Percentiles rank a stretch among this genome's conserved stretches.
phyloP scores from a whole-genome alignment of 2,329 filamentous ascomycete genomes.

The Paradendryphiella salina region DNA sequence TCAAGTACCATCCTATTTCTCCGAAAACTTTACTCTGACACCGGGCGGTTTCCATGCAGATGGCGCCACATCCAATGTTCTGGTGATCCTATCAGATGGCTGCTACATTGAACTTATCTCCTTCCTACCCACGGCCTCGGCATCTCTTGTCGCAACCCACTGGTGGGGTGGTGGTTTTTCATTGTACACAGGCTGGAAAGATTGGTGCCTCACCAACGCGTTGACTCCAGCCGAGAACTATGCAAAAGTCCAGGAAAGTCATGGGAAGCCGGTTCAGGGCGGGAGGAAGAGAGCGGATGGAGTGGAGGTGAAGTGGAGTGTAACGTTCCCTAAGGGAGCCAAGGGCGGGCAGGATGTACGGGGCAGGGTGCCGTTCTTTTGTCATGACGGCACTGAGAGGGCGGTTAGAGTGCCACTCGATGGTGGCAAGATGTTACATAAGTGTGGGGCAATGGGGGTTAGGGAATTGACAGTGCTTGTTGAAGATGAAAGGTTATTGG shows the following conservation, averaged over 20 bases:
- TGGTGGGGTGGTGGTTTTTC: constrained; percentile 65
- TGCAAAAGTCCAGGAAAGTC: constrained; percentile 42
- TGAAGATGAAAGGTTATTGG: constrained; percentile 17
- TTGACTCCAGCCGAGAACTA: constrained; percentile 19
- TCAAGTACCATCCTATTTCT: constrained; percentile 53
- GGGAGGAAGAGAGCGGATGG: constrained; percentile 62
- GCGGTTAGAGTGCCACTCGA: constrained; percentile 58
- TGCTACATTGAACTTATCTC: constrained; percentile 69
- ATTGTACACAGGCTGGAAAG: constrained; percentile 62
- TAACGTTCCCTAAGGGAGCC: constrained; percentile 55
- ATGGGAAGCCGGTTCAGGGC: constrained; percentile 56
- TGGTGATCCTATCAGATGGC: constrained; percentile 66
- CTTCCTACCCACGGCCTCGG: constrained; percentile 46
- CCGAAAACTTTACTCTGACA: constrained; percentile 60
- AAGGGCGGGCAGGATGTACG: constrained; percentile 42
- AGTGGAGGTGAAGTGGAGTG: constrained; percentile 61
- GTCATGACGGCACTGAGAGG: constrained; percentile 62
- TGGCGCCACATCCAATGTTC: constrained; percentile 62
- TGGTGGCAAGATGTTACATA: constrained; percentile 51
- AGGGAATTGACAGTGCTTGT: constrained; percentile 33
- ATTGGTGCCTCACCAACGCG: constrained; percentile 53
- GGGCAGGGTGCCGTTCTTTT: constrained; percentile 63
- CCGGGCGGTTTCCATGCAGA: constrained; percentile 66
- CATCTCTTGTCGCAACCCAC: constrained; percentile 53
- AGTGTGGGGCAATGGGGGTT: constrained; percentile 56